phyloP scores from a whole-genome alignment of 2,329 filamentous ascomycete species.

The Sclerotinia subarctica region DNA sequence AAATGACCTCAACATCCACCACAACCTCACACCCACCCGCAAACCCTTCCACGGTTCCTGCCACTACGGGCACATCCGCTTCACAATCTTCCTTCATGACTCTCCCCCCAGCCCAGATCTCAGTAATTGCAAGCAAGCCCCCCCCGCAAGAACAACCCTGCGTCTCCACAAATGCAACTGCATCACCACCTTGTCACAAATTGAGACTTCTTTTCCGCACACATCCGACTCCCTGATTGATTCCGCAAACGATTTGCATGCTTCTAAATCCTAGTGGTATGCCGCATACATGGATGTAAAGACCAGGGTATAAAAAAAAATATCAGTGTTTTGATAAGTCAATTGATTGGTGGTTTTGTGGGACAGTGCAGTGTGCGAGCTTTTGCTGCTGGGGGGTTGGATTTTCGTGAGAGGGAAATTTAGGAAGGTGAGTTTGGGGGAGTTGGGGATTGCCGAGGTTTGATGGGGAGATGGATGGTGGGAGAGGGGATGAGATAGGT shows the following conservation, averaged over 20 bases:
- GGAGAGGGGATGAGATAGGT: slow-evolving; percentile 26
- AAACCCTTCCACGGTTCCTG: slow-evolving; percentile 44
- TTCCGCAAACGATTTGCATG: slow-evolving; percentile 44
- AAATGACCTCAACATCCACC: no score
- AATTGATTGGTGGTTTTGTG: slow-evolving; percentile 47
- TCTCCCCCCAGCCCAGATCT: slow-evolving; percentile 40
- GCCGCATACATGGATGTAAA: slow-evolving; percentile 37
- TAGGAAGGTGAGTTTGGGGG: slow-evolving; percentile 24
- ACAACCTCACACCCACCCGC: slow-evolving; percentile 23
- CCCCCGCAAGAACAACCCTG: slow-evolving; percentile 26
- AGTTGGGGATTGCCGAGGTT: slow-evolving; percentile 11
- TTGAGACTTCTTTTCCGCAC: slow-evolving; percentile 42
- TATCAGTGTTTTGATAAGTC: slow-evolving; percentile 41
- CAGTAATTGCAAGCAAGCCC: slow-evolving; percentile 24
- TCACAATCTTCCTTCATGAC: slow-evolving; percentile 44
- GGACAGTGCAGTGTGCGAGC: slow-evolving; percentile 45
- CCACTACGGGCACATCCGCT: slow-evolving; percentile 46
- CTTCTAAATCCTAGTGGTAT: slow-evolving; percentile 42
- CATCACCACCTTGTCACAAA: slow-evolving; percentile 46
- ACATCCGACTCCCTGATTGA: slow-evolving; percentile 42
- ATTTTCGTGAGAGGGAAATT: slow-evolving; percentile 38
- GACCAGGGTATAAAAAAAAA: slow-evolving; percentile 42
- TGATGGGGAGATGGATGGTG: slow-evolving; percentile 21
- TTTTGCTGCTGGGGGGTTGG: slow-evolving; percentile 40
- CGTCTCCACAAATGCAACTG: slow-evolving; percentile 46